Evolutionary conservation across 225 moss, liverwort and hornwort species (phyloP).

Genomic region (Asterella californica): DNA sequence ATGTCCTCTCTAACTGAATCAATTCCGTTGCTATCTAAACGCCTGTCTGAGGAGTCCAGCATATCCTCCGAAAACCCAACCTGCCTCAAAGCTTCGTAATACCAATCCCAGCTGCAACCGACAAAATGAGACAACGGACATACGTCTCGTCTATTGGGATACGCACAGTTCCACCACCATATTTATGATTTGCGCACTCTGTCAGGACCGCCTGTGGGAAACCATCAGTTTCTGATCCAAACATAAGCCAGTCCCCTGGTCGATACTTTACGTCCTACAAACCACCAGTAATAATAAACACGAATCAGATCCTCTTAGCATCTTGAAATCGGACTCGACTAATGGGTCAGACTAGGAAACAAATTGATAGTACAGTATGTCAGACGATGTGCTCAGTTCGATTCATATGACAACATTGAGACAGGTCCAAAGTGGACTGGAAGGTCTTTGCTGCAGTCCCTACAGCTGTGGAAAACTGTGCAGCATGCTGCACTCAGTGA

Average conservation of each 20-base stretch:
- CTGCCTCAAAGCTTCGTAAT: slow-evolving; percentile 96
- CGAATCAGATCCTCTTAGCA: background rate
- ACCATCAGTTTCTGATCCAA: slow-evolving; percentile 93
- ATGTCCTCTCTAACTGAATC: slow-evolving; percentile 28
- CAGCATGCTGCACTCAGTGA: too few relatives aligned
- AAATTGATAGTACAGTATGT: background rate
- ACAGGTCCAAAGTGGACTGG: too few relatives aligned
- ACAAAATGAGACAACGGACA: slow-evolving; percentile 87
- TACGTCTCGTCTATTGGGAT: slow-evolving; percentile 93
- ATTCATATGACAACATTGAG: too few relatives aligned
- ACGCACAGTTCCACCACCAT: slow-evolving; percentile 83
- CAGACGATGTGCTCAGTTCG: background rate
- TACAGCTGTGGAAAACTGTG: too few relatives aligned
- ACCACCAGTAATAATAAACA: background rate
- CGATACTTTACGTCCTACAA: slow-evolving; percentile 67
- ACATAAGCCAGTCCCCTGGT: slow-evolving; percentile 88
- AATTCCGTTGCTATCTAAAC: slow-evolving; percentile 1
- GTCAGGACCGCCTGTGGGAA: slow-evolving; percentile 67
- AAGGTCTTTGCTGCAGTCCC: too few relatives aligned
- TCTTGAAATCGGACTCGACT: slow-evolving; percentile 5
- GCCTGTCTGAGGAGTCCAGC: slow-evolving; percentile 24
- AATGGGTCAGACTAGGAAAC: background rate
- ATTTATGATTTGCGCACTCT: slow-evolving; percentile 47
- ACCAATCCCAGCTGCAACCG: slow-evolving; percentile 87
- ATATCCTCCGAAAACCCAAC: slow-evolving; percentile 50